Conservation (phyloP, 768 basidiomycete species). For the Pleurotus djamor region DNA sequence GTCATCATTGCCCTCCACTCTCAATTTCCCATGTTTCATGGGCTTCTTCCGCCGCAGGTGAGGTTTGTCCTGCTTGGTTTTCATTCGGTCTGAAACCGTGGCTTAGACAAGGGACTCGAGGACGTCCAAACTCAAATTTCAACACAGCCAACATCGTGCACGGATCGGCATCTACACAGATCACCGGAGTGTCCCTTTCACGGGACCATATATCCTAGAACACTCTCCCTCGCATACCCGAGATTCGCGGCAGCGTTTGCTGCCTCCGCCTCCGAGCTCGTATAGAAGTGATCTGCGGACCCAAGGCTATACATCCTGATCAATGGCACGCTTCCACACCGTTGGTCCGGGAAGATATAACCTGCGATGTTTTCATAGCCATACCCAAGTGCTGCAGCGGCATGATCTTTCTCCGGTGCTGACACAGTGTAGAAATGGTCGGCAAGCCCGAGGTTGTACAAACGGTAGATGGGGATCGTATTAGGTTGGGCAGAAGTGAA, state of each 20-base stretch:
- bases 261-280: neutral
- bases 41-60: too few species aligned
- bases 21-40: too few species aligned
- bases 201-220: neutral
- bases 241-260: neutral
- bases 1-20: too few species aligned
- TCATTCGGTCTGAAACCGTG: too few species aligned
- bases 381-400: constrained; percentile 1
- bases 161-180: too few species aligned
- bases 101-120: too few species aligned
- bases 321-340: neutral
- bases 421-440: constrained; percentile 13
- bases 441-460: constrained; percentile 6
- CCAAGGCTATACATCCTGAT: neutral
- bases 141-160: too few species aligned
- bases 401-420: constrained; percentile 3
- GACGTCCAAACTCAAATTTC: too few species aligned
- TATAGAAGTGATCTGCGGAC: constrained; percentile 3
- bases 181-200: neutral
- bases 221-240: neutral
- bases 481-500: constrained; percentile 6
- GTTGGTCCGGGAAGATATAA: constrained; percentile 8
- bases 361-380: constrained; percentile 3
- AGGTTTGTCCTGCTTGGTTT: too few species aligned
- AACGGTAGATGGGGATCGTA: constrained; percentile 11